Evolutionary conservation across 805 yeast genomes (phyloP).

Genomic region (Ogataea angusta): DNA sequence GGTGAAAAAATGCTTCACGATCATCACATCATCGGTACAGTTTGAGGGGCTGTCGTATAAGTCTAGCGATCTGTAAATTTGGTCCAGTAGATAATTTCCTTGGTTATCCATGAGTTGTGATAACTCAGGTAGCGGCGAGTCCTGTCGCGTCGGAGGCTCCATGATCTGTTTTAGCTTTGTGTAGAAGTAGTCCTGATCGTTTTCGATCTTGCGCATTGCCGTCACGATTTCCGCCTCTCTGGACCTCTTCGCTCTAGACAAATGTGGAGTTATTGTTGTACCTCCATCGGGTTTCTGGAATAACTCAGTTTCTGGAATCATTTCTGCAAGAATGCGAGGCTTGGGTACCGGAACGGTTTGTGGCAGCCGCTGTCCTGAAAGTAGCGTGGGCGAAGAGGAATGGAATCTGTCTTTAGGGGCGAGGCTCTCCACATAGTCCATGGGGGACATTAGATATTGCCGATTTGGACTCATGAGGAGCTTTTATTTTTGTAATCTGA

Average conservation of each 20-base stretch:
- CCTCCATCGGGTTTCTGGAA: slow-evolving; percentile 22
- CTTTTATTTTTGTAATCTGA: background rate
- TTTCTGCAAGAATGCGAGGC: slow-evolving; percentile 9
- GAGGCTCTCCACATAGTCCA: background rate
- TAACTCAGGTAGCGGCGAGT: background rate
- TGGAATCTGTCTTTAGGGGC: too few species aligned
- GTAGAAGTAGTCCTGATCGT: slow-evolving; percentile 3
- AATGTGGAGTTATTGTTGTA: slow-evolving; percentile 16
- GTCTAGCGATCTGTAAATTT: slow-evolving; percentile 4
- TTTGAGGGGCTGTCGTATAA: background rate
- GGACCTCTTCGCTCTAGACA: slow-evolving; percentile 14
- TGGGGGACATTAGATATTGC: background rate
- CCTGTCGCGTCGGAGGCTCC: background rate
- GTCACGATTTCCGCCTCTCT: background rate
- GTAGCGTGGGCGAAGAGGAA: background rate
- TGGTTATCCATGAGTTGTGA: background rate
- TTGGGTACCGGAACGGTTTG: slow-evolving; percentile 8
- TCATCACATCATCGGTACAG: slow-evolving; percentile 9
- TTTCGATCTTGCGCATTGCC: background rate
- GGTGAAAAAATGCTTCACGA: slow-evolving; percentile 34
- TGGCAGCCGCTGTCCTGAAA: background rate
- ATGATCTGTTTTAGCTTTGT: slow-evolving; percentile 2
- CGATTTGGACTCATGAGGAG: background rate
- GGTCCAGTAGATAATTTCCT: slow-evolving; percentile 8
- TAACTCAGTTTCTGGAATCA: slow-evolving; percentile 20